Evolutionary conservation across 768 basidiomycete genomes (phyloP).

Genomic region (Podaxis pistillaris): DNA sequence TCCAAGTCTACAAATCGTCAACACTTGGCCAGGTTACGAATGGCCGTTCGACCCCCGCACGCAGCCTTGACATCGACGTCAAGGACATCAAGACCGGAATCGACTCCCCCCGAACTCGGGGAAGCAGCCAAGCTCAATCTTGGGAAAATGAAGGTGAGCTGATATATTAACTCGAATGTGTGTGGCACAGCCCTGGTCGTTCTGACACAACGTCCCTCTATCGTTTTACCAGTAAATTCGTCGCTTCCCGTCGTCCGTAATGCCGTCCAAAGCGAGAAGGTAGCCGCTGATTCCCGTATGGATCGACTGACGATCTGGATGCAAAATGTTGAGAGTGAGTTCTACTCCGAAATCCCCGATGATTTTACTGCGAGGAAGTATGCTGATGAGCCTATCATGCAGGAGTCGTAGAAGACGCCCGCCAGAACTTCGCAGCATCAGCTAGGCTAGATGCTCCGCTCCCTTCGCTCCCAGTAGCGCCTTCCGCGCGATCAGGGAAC

Average conservation of each 20-base stretch:
- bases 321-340: constrained; percentile 79
- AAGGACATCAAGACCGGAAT: constrained; percentile 14
- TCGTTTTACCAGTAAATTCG: constrained; percentile 37
- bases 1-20: constrained; percentile 67
- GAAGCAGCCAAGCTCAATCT: constrained; percentile 32
- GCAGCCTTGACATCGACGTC: constrained; percentile 39
- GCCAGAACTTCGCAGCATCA: constrained; percentile 67
- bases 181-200: constrained; percentile 38
- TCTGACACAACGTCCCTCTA: not conserved
- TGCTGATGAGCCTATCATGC: constrained; percentile 11
- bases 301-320: constrained; percentile 85
- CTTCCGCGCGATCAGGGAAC: constrained; percentile 39
- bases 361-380: not conserved
- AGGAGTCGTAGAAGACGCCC: constrained; percentile 83
- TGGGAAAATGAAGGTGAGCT: constrained; percentile 48
- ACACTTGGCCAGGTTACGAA: constrained; percentile 40
- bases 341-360: not conserved
- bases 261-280: constrained; percentile 48
- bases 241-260: constrained; percentile 54
- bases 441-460: constrained; percentile 44
- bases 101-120: constrained; percentile 8
- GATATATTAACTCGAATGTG: constrained; percentile 16
- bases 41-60: constrained; percentile 42
- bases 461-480: constrained; percentile 64
- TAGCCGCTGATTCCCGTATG: constrained; percentile 50